These are phyloP conservation scores for Phytophthora capsici DNA, from an alignment of 352 stramenopile species.

Conservation along the genomic window DNA sequence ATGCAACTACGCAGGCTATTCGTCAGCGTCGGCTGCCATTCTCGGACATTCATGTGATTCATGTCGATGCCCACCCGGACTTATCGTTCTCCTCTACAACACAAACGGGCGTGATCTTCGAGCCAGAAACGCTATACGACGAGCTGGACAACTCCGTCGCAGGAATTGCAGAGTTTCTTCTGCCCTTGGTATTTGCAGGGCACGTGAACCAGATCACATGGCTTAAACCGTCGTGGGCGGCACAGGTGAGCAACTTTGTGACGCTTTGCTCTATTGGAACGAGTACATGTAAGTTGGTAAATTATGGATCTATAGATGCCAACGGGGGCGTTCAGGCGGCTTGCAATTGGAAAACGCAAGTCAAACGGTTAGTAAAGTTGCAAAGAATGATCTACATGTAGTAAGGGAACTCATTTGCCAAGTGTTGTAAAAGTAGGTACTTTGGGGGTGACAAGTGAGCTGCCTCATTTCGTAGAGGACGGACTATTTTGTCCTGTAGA, in stretches of 20 bases:
- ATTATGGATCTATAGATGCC: conserved; percentile 37
- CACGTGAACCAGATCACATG: conserved; percentile 81
- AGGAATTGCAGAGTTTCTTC: conserved; percentile 88
- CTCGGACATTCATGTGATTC: conserved; percentile 66
- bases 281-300: background rate
- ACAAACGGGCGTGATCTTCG: conserved; percentile 59
- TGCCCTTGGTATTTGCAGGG: conserved; percentile 80
- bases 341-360: conserved; percentile 51
- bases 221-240: conserved; percentile 85
- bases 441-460: conserved; percentile 62
- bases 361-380: conserved; percentile 33
- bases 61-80: conserved; percentile 89
- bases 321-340: conserved; percentile 33
- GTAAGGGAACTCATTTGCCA: conserved; percentile 1
- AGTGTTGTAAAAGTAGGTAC: conserved; percentile 25
- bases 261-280: background rate
- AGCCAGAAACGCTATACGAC: conserved; percentile 78
- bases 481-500: conserved; percentile 51
- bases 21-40: conserved; percentile 74
- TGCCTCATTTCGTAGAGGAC: conserved; percentile 81
- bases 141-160: conserved; percentile 61
- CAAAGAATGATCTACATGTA: background rate
- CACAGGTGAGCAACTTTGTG: conserved; percentile 44
- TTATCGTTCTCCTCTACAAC: conserved; percentile 69
- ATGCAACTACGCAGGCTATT: conserved; percentile 55